Evolutionary conservation across 495 filamentous ascomycete genomes (phyloP).

Genomic region (Penicillium roqueforti): DNA sequence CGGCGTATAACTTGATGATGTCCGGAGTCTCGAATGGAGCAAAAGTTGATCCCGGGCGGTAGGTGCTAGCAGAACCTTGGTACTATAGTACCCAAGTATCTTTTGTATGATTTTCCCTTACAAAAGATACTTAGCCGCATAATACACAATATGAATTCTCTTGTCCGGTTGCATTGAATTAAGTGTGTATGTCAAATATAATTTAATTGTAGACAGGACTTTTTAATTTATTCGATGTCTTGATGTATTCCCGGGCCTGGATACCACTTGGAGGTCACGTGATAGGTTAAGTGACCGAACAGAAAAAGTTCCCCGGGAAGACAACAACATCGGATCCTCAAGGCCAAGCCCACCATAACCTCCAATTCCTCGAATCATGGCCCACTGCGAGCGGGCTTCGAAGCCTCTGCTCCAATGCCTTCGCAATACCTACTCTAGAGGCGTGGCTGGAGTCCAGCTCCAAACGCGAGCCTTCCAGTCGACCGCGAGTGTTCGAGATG

Average conservation of each 20-base stretch:
- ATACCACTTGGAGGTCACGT: neutral
- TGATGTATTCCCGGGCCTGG: no score
- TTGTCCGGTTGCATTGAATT: no score
- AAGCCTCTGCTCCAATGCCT: conserved; percentile 64
- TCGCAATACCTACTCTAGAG: conserved; percentile 42
- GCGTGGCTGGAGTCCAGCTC: conserved; percentile 30
- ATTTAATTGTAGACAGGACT: no score
- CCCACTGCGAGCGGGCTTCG: conserved; percentile 63
- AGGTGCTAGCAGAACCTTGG: conserved; percentile 38
- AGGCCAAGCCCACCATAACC: conserved; percentile 17
- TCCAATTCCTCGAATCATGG: conserved; percentile 48
- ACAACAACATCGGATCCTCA: conserved; percentile 22
- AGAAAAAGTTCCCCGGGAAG: conserved; percentile 41
- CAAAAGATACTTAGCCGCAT: no score
- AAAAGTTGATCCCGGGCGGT: conserved; percentile 40
- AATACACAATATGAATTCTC: no score
- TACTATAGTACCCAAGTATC: no score
- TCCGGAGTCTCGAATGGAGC: conserved; percentile 22
- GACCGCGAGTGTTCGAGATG: conserved; percentile 35
- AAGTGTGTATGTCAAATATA: no score
- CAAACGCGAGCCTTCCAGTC: conserved; percentile 40
- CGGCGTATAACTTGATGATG: conserved; percentile 10
- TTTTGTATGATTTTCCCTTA: no score
- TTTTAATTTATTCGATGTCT: no score
- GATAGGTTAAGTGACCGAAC: conserved; percentile 9